Evolutionary conservation across 2,329 filamentous ascomycete genomes (phyloP).

Genomic region (Cercospora citrullina): DNA sequence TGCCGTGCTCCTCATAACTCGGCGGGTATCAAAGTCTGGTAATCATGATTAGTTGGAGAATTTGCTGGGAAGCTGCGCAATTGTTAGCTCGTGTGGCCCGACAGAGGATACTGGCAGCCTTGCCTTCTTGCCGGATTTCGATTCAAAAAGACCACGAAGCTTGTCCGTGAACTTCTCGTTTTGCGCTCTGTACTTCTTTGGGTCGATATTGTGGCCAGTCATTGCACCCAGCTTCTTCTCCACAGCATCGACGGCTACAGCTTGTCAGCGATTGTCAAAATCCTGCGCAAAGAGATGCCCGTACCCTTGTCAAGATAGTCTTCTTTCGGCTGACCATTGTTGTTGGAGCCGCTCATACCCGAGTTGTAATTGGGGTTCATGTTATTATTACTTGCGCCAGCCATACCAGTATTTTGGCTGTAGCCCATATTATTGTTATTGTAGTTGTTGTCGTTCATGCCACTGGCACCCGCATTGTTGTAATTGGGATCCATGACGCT

Average conservation of each 20-base stretch:
- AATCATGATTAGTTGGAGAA: constrained; percentile 3
- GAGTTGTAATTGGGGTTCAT: constrained; percentile 1
- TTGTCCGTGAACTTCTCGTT: constrained; percentile 41
- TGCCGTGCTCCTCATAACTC: not conserved
- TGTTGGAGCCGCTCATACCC: not conserved
- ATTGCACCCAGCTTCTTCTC: constrained; percentile 30
- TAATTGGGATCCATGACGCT: not conserved
- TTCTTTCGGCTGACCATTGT: constrained; percentile 22
- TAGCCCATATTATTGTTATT: not conserved
- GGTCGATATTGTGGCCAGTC: constrained; percentile 30
- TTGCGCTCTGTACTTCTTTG: constrained; percentile 32
- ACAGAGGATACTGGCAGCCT: not conserved
- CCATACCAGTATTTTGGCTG: not conserved
- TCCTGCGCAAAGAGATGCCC: not conserved
- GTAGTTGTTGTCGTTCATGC: not conserved
- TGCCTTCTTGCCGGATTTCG: constrained; percentile 38
- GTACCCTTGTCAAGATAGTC: constrained; percentile 37
- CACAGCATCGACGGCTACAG: constrained; percentile 26
- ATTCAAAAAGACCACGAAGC: constrained; percentile 35
- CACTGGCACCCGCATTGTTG: not conserved
- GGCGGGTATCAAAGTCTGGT: constrained; percentile 6
- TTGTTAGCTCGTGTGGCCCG: not conserved
- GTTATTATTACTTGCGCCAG: not conserved
- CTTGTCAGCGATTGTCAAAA: not conserved
- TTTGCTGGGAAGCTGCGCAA: constrained; percentile 3